Base-by-base conservation (phyloP, 148 eudicot species). In the Silene uniflora region DNA sequence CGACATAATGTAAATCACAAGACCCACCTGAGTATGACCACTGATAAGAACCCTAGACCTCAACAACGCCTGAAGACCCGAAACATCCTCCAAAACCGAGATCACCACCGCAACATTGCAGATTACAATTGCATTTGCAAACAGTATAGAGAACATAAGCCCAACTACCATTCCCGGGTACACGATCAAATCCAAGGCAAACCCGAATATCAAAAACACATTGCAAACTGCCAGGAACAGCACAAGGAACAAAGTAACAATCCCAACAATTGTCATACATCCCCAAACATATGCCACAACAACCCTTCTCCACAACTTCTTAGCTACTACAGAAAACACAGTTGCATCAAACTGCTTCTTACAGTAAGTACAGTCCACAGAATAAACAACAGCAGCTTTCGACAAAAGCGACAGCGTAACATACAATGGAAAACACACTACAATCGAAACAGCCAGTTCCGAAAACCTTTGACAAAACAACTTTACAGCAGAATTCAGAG, bases 341-440 rank as follows among this genome's bases (percentile, higher is more conserved):
- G 81, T 80, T 0, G 74, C 52, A 74, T 88, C 88, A 44, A 92
- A 95, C 25, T 80, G 85, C 61, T 83, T 92, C 81, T 88, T 89
- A 0, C 96, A 89, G 69, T 92, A 95, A 62, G 93, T 92, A 82
- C 98, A 92, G 61, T 95, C 96, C 21, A 95, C 97, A 0, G 97
- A 86, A 81, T 90, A 87, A 10, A 90, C 88, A 62, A 92, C 84
- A n/a, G 92, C 96, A n/a, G 90, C 91, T 77, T 90, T 95, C 3
- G 98, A 89, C 75, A 92, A 74, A 25, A 95, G 83, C 46, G 86
- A 89, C 72, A 92, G 78, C 11, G 96, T 88, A 63, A 88, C 67
- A 80, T 82, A 95, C 67, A 95, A 82, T 56, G 96, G 91, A 83
- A 89, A 95, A 73, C 96, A 89, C 82, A 89, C 62, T 54, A 84